These are phyloP conservation scores for Colletotrichum shisoi DNA, from an alignment of 2,329 filamentous ascomycete genomes.

Conservation along the genomic window DNA sequence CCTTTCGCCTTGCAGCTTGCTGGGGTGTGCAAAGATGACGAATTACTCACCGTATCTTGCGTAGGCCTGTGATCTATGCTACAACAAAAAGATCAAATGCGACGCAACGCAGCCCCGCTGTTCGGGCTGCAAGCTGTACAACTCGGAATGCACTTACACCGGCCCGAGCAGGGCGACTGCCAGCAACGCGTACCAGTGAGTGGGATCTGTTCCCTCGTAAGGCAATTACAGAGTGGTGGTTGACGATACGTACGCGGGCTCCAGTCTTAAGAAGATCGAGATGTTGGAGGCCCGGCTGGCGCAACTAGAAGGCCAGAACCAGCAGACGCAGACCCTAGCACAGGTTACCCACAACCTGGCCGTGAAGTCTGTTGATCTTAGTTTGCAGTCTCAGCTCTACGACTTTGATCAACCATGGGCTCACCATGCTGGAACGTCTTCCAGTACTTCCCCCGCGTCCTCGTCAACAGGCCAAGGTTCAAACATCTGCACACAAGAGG, in stretches of 20 bases:
- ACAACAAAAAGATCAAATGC: slow-evolving; percentile 37
- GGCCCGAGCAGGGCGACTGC: slow-evolving; percentile 11
- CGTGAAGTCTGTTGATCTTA: not conserved
- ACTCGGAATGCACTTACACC: slow-evolving; percentile 34
- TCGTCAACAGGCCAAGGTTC: slow-evolving; percentile 5
- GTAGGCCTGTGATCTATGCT: slow-evolving; percentile 34
- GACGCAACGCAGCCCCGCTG: slow-evolving; percentile 25
- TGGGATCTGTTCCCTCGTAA: accelerated
- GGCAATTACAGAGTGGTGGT: accelerated
- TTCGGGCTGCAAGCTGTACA: slow-evolving; percentile 35
- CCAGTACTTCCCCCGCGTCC: not conserved
- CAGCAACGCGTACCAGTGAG: slow-evolving; percentile 1
- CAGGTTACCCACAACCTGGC: not conserved
- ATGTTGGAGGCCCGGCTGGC: slow-evolving; percentile 21
- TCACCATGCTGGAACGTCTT: not conserved
- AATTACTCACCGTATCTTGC: not conserved
- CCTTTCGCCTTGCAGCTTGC: too few species aligned
- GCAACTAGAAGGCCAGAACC: slow-evolving; percentile 22
- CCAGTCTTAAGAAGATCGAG: slow-evolving; percentile 22
- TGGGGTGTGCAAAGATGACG: too few species aligned
- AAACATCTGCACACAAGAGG: not conserved
- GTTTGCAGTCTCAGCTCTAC: not conserved
- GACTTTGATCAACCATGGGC: not conserved
- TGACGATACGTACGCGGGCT: not conserved
- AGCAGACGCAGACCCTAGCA: not conserved